Conservation (phyloP, 2,329 filamentous ascomycete species). For the Venturia carpophila region DNA sequence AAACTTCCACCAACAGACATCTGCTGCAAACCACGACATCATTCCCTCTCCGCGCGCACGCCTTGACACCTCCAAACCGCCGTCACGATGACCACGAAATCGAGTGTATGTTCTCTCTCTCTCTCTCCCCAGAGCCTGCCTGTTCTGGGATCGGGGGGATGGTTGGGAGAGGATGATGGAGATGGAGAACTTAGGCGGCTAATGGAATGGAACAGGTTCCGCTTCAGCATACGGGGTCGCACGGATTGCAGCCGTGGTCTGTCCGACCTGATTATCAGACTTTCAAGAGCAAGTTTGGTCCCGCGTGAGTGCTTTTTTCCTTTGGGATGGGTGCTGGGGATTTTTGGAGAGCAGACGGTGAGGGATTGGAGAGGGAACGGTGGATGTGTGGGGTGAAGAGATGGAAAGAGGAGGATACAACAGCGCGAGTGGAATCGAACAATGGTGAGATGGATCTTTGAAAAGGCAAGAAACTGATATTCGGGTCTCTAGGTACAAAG, state of each 20-base stretch:
- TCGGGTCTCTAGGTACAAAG: conserved; percentile 39
- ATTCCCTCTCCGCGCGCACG: not conserved
- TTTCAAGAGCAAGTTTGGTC: conserved; percentile 51
- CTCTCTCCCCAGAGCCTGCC: no score
- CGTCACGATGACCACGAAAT: conserved; percentile 4
- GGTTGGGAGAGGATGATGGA: no score
- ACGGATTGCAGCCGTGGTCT: conserved; percentile 29
- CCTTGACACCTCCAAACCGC: not conserved
- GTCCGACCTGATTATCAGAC: conserved; percentile 37
- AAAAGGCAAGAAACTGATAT: conserved; percentile 21
- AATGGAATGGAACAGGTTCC: not conserved
- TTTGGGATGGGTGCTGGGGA: not conserved
- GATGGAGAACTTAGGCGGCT: no score
- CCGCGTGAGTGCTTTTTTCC: conserved; percentile 40
- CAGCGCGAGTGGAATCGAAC: not conserved
- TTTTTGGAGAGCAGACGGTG: not conserved
- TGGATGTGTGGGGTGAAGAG: not conserved
- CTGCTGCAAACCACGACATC: not conserved
- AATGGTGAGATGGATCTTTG: not conserved
- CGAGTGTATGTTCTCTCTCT: not conserved
- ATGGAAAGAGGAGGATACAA: not conserved
- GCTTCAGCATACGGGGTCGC: conserved; percentile 6
- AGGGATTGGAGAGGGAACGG: not conserved
- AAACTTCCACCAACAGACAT: not conserved
- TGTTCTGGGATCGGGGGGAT: no score